These are phyloP conservation scores for Ensete ventricosum DNA, from an alignment of 176 grass and related monocot species.

Conservation along the genomic window DNA sequence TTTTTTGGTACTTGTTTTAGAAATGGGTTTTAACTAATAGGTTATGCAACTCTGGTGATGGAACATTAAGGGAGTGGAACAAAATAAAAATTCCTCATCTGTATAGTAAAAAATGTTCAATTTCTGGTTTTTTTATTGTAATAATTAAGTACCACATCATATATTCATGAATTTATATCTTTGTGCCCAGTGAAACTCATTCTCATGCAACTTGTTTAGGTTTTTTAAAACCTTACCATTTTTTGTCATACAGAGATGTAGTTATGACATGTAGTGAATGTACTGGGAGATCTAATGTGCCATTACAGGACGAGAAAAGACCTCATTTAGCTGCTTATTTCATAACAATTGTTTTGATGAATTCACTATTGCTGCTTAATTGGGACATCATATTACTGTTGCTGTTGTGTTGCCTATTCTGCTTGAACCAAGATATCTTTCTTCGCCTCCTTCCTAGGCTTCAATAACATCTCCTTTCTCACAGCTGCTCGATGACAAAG, in stretches of 20 bases:
- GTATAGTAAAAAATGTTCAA: too few species aligned
- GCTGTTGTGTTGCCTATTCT: too few species aligned
- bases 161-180: too few species aligned
- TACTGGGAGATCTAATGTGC: too few species aligned
- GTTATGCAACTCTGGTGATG: not conserved
- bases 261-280: not conserved
- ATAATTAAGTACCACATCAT: not conserved
- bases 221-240: not conserved
- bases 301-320: not conserved
- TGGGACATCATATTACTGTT: too few species aligned
- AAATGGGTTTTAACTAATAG: not conserved
- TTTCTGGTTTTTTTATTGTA: too few species aligned
- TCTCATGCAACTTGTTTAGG: not conserved
- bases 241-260: not conserved
- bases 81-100: too few species aligned
- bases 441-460: not conserved
- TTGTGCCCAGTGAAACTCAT: not conserved
- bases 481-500: slow-evolving; percentile 49
- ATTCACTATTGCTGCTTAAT: too few species aligned
- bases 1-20: not conserved
- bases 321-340: not conserved
- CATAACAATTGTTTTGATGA: not conserved
- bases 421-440: not conserved
- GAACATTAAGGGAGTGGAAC: not conserved
- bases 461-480: not conserved